Percentiles rank a stretch among this genome's conserved stretches.
Evolutionary conservation across 2,329 filamentous ascomycete genomes (phyloP).

Genomic region (Fonsecaea monophora): DNA sequence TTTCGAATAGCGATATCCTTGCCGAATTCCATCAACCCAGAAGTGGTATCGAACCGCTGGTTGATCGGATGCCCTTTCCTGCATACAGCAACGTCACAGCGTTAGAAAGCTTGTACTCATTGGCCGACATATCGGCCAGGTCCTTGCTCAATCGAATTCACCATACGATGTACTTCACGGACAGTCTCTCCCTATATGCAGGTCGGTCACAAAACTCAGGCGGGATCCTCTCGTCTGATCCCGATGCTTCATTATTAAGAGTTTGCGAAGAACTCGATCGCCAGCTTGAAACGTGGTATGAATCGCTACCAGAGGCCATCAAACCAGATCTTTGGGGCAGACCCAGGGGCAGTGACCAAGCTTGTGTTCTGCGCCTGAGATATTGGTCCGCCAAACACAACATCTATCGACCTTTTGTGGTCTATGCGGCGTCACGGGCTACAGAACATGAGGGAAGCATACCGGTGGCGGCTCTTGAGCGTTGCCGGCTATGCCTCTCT

Average conservation of each 20-base stretch:
- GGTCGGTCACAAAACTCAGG: neutral
- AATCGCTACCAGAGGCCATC: constrained; percentile 10
- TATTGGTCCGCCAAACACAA: constrained; percentile 24
- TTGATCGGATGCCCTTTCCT: constrained; percentile 21
- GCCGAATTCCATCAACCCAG: constrained; percentile 24
- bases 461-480: constrained; percentile 1
- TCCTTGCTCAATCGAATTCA: constrained; percentile 19
- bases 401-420: constrained; percentile 17
- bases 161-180: constrained; percentile 20
- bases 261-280: constrained; percentile 18
- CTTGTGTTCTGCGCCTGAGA: constrained; percentile 14
- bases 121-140: constrained; percentile 22
- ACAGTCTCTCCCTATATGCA: constrained; percentile 8
- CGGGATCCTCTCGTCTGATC: constrained; percentile 1
- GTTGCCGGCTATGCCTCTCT: constrained; percentile 3
- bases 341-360: constrained; percentile 7
- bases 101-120: constrained; percentile 7
- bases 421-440: constrained; percentile 11
- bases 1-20: constrained; percentile 14
- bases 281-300: constrained; percentile 18
- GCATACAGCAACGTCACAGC: constrained; percentile 7
- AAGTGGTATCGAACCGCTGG: constrained; percentile 22
- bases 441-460: neutral
- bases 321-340: constrained; percentile 10
- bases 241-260: constrained; percentile 10